phyloP scores from a whole-genome alignment of 495 filamentous ascomycete species.

The Neurospora sp. region DNA sequence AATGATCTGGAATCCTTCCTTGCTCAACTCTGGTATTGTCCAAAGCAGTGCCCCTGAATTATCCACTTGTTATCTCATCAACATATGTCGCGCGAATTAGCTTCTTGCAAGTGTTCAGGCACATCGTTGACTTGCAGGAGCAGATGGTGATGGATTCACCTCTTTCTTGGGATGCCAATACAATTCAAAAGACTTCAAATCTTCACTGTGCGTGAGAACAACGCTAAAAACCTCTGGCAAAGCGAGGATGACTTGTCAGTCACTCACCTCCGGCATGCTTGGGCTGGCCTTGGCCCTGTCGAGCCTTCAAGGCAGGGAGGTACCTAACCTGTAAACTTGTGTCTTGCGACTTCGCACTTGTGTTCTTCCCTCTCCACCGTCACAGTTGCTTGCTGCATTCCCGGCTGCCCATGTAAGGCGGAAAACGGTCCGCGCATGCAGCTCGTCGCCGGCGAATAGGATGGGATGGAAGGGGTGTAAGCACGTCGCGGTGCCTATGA shows the following conservation, averaged over 20 bases:
- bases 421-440: conserved; percentile 36
- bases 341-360: neutral
- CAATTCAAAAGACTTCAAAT: neutral
- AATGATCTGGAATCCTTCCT: neutral
- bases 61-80: neutral
- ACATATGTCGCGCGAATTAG: neutral
- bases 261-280: neutral
- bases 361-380: neutral
- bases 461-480: conserved; percentile 12
- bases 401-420: conserved; percentile 29
- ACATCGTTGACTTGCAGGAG: conserved; percentile 2
- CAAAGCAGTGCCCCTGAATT: neutral
- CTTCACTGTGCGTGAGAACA: neutral
- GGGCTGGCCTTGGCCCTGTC: neutral
- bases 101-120: neutral
- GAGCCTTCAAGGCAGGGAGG: neutral
- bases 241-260: neutral
- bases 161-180: neutral
- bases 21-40: neutral
- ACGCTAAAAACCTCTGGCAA: neutral
- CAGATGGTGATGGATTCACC: neutral
- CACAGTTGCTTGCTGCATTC: conserved; percentile 12
- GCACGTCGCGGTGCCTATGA: conserved; percentile 21
- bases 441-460: conserved; percentile 22
- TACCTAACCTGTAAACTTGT: neutral